These are phyloP conservation scores for Penicillium sp. DNA, from an alignment of 2,329 filamentous ascomycete genomes.

Conservation along the genomic window DNA sequence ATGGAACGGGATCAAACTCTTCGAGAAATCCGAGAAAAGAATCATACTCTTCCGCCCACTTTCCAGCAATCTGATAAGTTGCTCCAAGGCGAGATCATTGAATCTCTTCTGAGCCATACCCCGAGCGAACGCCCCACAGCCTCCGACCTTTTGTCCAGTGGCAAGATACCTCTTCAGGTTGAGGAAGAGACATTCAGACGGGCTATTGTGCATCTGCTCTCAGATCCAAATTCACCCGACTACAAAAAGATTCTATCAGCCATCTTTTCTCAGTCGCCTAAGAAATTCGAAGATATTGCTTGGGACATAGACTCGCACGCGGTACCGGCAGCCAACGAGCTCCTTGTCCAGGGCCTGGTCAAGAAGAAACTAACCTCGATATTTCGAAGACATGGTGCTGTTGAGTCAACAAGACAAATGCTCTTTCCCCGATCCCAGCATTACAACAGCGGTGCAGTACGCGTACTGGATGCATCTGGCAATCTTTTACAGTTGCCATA, in stretches of 20 bases:
- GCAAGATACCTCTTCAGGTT: slow-evolving; percentile 84
- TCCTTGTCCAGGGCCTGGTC: slow-evolving; percentile 70
- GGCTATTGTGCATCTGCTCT: slow-evolving; percentile 70
- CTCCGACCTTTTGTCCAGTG: slow-evolving; percentile 76
- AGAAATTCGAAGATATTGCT: slow-evolving; percentile 75
- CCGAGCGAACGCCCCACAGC: slow-evolving; percentile 81
- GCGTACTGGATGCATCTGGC: slow-evolving; percentile 76
- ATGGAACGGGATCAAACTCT: slow-evolving; percentile 67
- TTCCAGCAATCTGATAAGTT: slow-evolving; percentile 68
- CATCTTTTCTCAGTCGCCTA: slow-evolving; percentile 72
- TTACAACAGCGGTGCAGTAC: slow-evolving; percentile 72
- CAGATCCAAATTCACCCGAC: slow-evolving; percentile 79
- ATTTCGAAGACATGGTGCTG: slow-evolving; percentile 84
- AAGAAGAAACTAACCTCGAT: slow-evolving; percentile 72
- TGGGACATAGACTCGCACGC: slow-evolving; percentile 68
- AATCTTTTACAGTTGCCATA: slow-evolving; percentile 93
- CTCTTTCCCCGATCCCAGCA: slow-evolving; percentile 80
- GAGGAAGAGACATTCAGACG: slow-evolving; percentile 88
- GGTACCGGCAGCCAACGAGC: slow-evolving; percentile 48
- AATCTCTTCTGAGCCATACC: slow-evolving; percentile 75
- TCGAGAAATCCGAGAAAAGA: slow-evolving; percentile 64
- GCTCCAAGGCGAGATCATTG: slow-evolving; percentile 72
- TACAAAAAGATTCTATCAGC: slow-evolving; percentile 87
- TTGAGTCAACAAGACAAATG: slow-evolving; percentile 71
- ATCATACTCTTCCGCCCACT: slow-evolving; percentile 67